phyloP scores from a whole-genome alignment of 169 alveolate genomes.

The Babesia caballi region DNA sequence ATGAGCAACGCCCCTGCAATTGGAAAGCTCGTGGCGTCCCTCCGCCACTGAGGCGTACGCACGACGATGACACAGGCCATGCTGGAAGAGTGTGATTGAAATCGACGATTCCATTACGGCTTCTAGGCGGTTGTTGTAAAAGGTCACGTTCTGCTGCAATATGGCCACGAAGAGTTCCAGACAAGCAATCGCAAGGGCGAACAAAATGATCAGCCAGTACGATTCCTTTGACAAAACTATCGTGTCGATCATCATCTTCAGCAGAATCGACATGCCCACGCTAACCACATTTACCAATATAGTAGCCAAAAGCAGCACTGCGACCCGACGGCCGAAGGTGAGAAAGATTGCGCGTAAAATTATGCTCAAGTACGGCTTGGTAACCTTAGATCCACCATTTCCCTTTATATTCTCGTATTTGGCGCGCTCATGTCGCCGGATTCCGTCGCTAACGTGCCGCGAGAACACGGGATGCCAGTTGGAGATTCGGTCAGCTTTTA shows the following conservation, averaged over 20 bases:
- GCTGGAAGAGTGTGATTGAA: conserved; percentile 59
- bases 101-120: conserved; percentile 27
- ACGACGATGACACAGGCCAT: conserved; percentile 51
- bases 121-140: conserved; percentile 28
- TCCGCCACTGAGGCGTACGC: neutral
- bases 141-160: conserved; percentile 38
- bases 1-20: conserved; percentile 32
- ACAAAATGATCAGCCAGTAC: neutral
- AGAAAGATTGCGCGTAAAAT: conserved; percentile 23
- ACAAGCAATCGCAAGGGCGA: neutral
- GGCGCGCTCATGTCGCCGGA: conserved; percentile 1
- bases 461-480: conserved; percentile 49
- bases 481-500: conserved; percentile 21
- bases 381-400: neutral
- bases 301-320: conserved; percentile 23
- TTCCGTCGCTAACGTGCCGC: conserved; percentile 49
- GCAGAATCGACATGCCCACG: conserved; percentile 28
- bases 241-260: neutral
- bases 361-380: conserved; percentile 8
- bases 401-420: neutral
- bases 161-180: conserved; percentile 18
- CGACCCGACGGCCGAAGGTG: conserved; percentile 33
- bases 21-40: neutral
- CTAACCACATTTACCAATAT: conserved; percentile 1
- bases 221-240: neutral